Evolutionary conservation across 345 rosid genomes (phyloP), one percentile per base, ranked within the genome.

Genomic region (Murraya koenigii): DNA sequence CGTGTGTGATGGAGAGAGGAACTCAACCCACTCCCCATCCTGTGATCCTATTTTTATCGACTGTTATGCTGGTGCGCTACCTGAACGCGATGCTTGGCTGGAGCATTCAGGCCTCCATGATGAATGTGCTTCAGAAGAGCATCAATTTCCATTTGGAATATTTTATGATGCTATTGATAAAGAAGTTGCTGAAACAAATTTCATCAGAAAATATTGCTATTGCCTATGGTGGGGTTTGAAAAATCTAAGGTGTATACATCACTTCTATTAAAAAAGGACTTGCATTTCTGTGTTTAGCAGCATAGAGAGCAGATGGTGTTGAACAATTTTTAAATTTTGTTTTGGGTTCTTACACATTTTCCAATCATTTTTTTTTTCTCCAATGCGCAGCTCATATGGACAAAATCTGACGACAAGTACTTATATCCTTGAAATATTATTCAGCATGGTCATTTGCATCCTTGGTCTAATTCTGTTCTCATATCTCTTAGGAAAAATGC

Each of bases 171-270:
- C 95, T 26, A 91, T 91, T 77, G 85, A 74, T n/a, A 85, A 84
- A 80, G 80, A 89, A 3, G 95, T 96, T 32, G 92, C 90, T 68
- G 77, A 86, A 0, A 78, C 97, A 6, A n/a, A 66, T 36, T 90
- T 94, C 77, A 38, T 75, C 23, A 84, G 88, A 38, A 96, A 92
- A 75, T 92, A 86, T 79, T 91, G 94, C 80, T 96, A 91, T 56
- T 91, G 98, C 74, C 94, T 94, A 49, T 94, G 99, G 97, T 94
- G 96, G 94, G 98, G 98, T 23, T 86, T 96, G 15, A 89, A 90
- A 72, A 89, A 84, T 80, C 83, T 94, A 69, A 86, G 98, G 98
- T 95, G 10, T 44, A 44, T 13, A 44, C 13, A 44, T 44, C 17
- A 44, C 49, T 44, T 44, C 49, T 13, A 75, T 77, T 38, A 8